phyloP scores from a whole-genome alignment of 163 green algal species.

The Prototheca cutis region DNA sequence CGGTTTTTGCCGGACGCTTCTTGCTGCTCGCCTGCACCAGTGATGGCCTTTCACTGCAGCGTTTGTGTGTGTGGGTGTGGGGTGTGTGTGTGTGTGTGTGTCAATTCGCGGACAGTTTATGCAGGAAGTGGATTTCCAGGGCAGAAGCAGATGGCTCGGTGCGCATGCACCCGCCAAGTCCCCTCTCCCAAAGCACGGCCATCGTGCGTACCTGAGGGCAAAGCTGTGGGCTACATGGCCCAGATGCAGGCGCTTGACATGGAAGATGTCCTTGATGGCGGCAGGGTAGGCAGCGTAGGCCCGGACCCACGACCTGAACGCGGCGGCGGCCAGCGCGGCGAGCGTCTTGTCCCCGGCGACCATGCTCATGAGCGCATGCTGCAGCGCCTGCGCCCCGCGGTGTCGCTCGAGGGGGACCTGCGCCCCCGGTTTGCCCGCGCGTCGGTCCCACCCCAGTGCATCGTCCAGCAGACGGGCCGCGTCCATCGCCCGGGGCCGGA shows the following conservation, averaged over 20 bases:
- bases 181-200: neutral
- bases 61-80: no score
- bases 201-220: constrained; percentile 53
- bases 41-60: neutral
- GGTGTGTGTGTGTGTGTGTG: no score
- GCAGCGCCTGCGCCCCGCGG: constrained; percentile 25
- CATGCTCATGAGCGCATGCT: constrained; percentile 26
- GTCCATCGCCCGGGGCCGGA: constrained; percentile 17
- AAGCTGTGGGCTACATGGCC: constrained; percentile 84
- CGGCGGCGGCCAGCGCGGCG: constrained; percentile 42
- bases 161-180: neutral
- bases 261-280: constrained; percentile 76
- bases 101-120: no score
- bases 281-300: constrained; percentile 73
- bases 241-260: constrained; percentile 79
- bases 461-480: constrained; percentile 22
- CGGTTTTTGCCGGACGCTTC: neutral
- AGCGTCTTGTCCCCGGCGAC: constrained; percentile 29
- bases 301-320: constrained; percentile 71
- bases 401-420: constrained; percentile 27
- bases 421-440: neutral
- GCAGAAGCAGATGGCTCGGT: no score
- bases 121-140: no score
- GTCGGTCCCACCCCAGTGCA: constrained; percentile 7
- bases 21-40: neutral